A percentile compares a stretch with the other conserved stretches of the same genome.
Conservation (phyloP, 192 early-diverging fungal genomes). For the Chytriomyces confervae region DNA sequence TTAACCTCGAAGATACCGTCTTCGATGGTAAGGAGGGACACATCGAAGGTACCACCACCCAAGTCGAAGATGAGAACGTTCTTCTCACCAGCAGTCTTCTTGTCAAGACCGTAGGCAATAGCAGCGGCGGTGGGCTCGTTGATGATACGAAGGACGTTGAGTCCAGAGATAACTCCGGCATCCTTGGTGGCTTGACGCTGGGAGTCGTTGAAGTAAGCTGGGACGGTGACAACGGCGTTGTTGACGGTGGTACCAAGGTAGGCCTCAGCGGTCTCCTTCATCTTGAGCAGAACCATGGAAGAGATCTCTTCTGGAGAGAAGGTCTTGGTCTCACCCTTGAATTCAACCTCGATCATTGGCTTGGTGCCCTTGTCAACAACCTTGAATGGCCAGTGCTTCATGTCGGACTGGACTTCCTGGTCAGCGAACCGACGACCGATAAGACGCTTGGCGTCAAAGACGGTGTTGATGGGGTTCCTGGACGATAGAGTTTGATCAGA, state of each 20-base stretch:
- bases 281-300: constrained; percentile 97
- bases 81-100: constrained; percentile 86
- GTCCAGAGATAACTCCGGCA: constrained; percentile 92
- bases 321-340: constrained; percentile 95
- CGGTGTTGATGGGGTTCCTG: constrained; percentile 86
- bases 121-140: constrained; percentile 99
- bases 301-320: constrained; percentile 98
- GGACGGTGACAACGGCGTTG: constrained; percentile 97
- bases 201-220: constrained; percentile 98
- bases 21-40: constrained; percentile 95
- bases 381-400: constrained; percentile 99
- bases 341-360: constrained; percentile 88
- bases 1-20: constrained; percentile 99
- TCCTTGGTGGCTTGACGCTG: constrained; percentile 99
- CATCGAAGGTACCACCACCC: constrained; percentile 98
- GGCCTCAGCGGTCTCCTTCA: constrained; percentile 92
- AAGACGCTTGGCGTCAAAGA: constrained; percentile 98
- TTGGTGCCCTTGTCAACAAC: constrained; percentile 86
- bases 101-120: constrained; percentile 99
- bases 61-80: constrained; percentile 98
- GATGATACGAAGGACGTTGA: constrained; percentile 99
- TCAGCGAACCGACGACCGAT: constrained; percentile 95
- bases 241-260: constrained; percentile 85
- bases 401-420: constrained; percentile 95
- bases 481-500: neutral